A percentile compares a stretch with the other conserved stretches of the same genome.
Conservation (phyloP, 1,139 yeast genomes). For the Barnettozyma hawaiiensis region DNA sequence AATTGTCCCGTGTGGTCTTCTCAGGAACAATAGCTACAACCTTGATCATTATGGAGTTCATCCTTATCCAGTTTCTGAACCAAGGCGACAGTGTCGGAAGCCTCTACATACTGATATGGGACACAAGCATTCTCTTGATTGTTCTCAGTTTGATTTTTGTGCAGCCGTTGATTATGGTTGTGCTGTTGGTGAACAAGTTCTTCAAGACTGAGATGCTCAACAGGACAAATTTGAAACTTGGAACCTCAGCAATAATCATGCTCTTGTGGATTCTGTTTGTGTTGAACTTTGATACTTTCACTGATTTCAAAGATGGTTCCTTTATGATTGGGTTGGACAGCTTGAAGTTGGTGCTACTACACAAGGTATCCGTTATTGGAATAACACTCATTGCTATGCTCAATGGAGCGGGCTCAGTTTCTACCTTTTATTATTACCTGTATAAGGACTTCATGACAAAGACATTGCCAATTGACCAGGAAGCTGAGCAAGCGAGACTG, state of each 20-base stretch:
- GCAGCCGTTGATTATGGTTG: constrained; percentile 30
- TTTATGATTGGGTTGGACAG: constrained; percentile 10
- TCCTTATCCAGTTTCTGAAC: constrained; percentile 17
- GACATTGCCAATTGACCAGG: constrained; percentile 11
- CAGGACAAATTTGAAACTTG: constrained; percentile 11
- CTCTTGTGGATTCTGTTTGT: constrained; percentile 20
- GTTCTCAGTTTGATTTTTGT: constrained; percentile 18
- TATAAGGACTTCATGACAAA: constrained; percentile 19
- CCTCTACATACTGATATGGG: constrained; percentile 15
- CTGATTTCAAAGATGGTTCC: constrained; percentile 17
- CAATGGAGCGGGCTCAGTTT: constrained; percentile 70
- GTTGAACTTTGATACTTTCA: constrained; percentile 20
- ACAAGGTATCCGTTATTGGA: constrained; percentile 65
- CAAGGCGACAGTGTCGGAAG: constrained; percentile 3
- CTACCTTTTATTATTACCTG: constrained; percentile 50
- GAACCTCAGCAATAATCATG: constrained; percentile 16
- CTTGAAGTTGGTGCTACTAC: constrained; percentile 14
- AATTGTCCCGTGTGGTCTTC: constrained; percentile 17
- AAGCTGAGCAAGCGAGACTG: constrained; percentile 14
- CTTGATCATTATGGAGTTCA: constrained; percentile 21
- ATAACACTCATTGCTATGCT: constrained; percentile 64
- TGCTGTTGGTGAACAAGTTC: constrained; percentile 30
- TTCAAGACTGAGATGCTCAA: constrained; percentile 26
- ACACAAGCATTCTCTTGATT: constrained; percentile 6
- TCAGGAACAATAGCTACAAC: constrained; percentile 18